phyloP scores from a whole-genome alignment of 352 stramenopile species.

The Globisporangium barbulae region DNA sequence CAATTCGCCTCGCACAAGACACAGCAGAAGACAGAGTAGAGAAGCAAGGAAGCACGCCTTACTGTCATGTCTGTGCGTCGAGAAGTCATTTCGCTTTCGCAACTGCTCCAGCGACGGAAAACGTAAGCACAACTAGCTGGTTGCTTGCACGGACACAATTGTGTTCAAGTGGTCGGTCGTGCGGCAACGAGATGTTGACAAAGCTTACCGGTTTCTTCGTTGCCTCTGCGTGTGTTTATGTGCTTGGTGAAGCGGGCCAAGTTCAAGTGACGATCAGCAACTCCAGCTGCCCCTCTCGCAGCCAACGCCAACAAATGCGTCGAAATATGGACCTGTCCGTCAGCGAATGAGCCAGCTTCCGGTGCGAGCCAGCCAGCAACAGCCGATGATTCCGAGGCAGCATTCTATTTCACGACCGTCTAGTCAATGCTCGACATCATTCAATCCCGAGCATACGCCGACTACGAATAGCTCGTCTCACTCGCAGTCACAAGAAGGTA shows the following conservation, averaged over 20 bases:
- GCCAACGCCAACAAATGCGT: constrained; percentile 2
- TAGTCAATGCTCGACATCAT: constrained; percentile 7
- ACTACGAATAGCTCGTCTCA: neutral
- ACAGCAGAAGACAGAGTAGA: neutral
- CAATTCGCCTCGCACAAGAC: constrained; percentile 7
- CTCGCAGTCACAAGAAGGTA: constrained; percentile 21
- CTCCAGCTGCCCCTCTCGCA: constrained; percentile 8
- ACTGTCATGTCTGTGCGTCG: constrained; percentile 51
- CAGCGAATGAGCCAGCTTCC: constrained; percentile 11
- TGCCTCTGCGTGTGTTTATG: neutral
- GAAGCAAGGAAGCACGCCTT: neutral
- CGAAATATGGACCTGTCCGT: constrained; percentile 13
- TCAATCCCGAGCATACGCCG: constrained; percentile 7
- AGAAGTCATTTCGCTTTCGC: constrained; percentile 70
- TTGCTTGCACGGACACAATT: constrained; percentile 6
- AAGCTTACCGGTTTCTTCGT: constrained; percentile 5
- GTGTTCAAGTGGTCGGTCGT: neutral
- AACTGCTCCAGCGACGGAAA: constrained; percentile 60
- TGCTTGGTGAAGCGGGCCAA: neutral
- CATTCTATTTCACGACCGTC: neutral
- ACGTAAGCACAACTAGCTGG: constrained; percentile 13
- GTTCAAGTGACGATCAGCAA: neutral
- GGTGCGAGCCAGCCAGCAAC: constrained; percentile 2
- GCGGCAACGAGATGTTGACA: neutral
- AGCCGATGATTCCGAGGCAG: neutral